These are phyloP conservation scores for Blepharisma undulans DNA, from an alignment of 169 alveolate genomes.

Conservation along the genomic window DNA sequence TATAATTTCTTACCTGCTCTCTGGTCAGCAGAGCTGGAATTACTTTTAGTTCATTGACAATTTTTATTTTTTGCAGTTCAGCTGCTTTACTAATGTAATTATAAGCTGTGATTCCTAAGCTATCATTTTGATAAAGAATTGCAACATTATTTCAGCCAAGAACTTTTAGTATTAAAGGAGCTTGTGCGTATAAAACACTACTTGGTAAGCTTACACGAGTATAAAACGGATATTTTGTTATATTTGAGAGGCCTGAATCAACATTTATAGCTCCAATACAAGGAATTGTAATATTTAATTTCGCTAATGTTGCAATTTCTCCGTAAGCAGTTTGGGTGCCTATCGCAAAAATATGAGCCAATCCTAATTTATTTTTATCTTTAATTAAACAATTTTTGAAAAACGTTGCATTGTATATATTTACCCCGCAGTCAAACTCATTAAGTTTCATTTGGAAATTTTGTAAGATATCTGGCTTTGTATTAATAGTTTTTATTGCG, in stretches of 20 bases:
- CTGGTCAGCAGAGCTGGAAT: too few relatives aligned
- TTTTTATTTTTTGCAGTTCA: too few relatives aligned
- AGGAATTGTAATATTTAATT: background rate
- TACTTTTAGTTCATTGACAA: too few relatives aligned
- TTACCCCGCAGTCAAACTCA: conserved; percentile 27
- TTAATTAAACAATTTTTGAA: background rate
- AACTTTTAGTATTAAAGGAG: too few relatives aligned
- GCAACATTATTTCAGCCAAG: too few relatives aligned
- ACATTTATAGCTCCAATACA: background rate
- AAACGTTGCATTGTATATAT: background rate
- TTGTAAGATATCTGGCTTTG: background rate
- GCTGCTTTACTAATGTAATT: too few relatives aligned
- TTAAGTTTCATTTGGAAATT: background rate
- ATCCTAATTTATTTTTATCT: background rate
- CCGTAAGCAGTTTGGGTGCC: too few relatives aligned
- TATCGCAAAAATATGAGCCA: background rate
- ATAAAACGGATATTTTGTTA: background rate
- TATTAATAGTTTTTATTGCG: background rate
- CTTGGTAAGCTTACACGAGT: too few relatives aligned
- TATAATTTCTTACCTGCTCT: too few relatives aligned
- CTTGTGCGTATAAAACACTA: too few relatives aligned
- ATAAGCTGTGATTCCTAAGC: too few relatives aligned
- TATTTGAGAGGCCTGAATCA: background rate
- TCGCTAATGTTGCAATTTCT: background rate
- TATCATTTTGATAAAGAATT: too few relatives aligned